phyloP scores from a whole-genome alignment of 176 grass and related monocot species.

The bread wheat (Triticum aestivum) region IWGSC_CS_RefSeq_v2.1 NC_057800.1:75938021-75938520 shows the following conservation, averaged over 20 bases:
- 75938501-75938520: not conserved
- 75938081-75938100: not conserved
- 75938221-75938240: constrained; percentile 12
- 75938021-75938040: not conserved
- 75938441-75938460: not conserved
- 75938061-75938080: not conserved
- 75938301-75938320: not conserved
- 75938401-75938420: constrained; percentile 33
- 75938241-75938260: constrained; percentile 10
- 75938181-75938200: not conserved
- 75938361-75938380: not conserved
- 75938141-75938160: not conserved
- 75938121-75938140: constrained; percentile 19
- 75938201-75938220: not conserved
- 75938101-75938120: not conserved
- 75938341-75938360: constrained; percentile 27
- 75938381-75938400: not conserved
- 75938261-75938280: constrained; percentile 31
- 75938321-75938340: not conserved
- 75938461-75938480: not conserved
- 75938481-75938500: not conserved
- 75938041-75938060: not conserved
- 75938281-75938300: constrained; percentile 21
- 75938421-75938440: not conserved
- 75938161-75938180: not conserved